Evolutionary conservation across 192 early-diverging fungal species (phyloP).

Genomic region (Coemansia sp.): DNA sequence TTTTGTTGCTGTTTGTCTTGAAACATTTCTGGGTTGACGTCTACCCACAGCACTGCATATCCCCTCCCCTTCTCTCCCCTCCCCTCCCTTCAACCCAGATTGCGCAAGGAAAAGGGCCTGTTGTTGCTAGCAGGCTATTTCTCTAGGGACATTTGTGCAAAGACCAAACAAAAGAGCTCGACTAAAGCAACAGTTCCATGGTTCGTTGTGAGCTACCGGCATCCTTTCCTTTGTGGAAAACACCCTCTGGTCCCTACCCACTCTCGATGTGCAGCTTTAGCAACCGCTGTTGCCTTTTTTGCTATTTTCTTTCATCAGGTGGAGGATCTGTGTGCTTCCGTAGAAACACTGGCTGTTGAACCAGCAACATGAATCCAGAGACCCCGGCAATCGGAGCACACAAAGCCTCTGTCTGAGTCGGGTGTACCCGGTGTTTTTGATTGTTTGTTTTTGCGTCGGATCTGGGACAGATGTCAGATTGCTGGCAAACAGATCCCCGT

Average conservation of each 20-base stretch:
- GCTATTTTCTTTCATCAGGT: too few relatives aligned
- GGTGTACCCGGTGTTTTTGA: not conserved
- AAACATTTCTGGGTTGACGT: not conserved
- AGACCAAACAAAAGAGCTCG: too few relatives aligned
- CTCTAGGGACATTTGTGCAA: not conserved
- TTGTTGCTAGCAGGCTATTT: too few relatives aligned
- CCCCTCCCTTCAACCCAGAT: not conserved
- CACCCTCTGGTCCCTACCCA: not conserved
- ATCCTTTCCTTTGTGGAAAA: not conserved
- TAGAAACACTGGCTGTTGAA: too few relatives aligned
- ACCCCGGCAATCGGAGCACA: too few relatives aligned
- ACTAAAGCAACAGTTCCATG: not conserved
- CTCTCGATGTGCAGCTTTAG: too few relatives aligned
- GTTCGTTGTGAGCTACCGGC: not conserved
- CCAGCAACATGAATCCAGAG: too few relatives aligned
- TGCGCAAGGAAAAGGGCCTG: not conserved
- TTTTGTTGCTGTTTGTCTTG: not conserved
- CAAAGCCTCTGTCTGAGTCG: not conserved
- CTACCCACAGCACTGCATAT: not conserved
- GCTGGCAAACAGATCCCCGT: not conserved
- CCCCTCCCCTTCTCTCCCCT: not conserved
- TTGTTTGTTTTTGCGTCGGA: not conserved
- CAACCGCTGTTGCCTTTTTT: too few relatives aligned
- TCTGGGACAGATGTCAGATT: not conserved
- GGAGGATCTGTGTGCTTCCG: too few relatives aligned